Percentiles rank a stretch among this genome's conserved stretches.
Conservation (phyloP, 768 basidiomycete species). For the Suillus plorans region DNA sequence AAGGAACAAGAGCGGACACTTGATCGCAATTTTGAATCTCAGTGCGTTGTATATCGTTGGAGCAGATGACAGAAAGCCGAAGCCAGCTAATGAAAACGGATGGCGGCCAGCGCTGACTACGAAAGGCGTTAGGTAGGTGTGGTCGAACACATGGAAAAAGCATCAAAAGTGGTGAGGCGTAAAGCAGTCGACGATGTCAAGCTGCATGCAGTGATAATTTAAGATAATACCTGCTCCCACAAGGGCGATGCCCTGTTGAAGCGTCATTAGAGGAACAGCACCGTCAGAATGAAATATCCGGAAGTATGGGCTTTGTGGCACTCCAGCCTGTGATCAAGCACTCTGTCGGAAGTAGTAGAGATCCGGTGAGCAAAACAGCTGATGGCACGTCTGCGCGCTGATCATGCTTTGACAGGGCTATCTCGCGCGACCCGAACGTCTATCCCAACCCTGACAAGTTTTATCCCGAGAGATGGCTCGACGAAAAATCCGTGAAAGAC, state of each 20-base stretch:
- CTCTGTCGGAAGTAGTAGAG: constrained; percentile 61
- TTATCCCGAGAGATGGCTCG: constrained; percentile 57
- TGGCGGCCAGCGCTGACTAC: constrained; percentile 59
- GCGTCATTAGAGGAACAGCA: constrained; percentile 1
- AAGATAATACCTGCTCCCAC: constrained; percentile 60
- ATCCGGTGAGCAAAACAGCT: constrained; percentile 52
- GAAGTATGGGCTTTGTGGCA: constrained; percentile 45
- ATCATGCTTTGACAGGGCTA: constrained; percentile 36
- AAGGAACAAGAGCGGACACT: constrained; percentile 4
- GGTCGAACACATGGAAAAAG: constrained; percentile 9
- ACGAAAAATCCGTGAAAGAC: constrained; percentile 46
- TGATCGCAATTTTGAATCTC: no score
- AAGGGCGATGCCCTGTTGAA: constrained; percentile 50
- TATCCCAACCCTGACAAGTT: constrained; percentile 62
- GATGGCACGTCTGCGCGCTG: no score
- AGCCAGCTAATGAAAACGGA: constrained; percentile 62
- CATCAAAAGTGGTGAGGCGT: constrained; percentile 69
- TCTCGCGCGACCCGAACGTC: constrained; percentile 53
- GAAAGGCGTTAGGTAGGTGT: not conserved
- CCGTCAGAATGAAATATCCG: constrained; percentile 38
- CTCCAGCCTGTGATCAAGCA: constrained; percentile 70
- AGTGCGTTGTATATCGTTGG: constrained; percentile 63
- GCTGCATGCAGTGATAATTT: constrained; percentile 60
- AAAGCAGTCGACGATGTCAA: constrained; percentile 68
- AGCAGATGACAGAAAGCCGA: constrained; percentile 78